Evolutionary conservation across 108 stramenopile genomes (phyloP), one percentile per base, ranked within the genome.

Genomic region (Cyclotella cryptica): DNA sequence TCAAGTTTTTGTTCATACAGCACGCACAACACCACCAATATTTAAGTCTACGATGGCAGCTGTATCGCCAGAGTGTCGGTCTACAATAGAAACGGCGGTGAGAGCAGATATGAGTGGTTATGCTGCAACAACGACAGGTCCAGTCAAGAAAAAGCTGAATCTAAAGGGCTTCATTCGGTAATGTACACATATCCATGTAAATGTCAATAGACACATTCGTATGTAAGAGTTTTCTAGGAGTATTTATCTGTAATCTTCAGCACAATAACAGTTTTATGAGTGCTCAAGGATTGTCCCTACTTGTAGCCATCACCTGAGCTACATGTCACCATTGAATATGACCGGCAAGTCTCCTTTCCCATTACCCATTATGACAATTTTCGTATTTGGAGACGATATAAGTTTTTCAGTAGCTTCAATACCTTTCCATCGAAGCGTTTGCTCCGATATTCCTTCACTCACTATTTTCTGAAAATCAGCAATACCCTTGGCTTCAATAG

Each of bases 41-140:
- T 96, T 96, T 82, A 96, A 93, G 70, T 79, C 83, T 26, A 78
- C 89, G 41, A 75, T 95, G 82, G 35, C 80, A 29, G 41, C 70
- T 0, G 75, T 87, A 47, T 41, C 85, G 26, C 84, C 83, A 22
- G 85, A 87, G 11, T 88, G 88, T 52, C 79, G 92, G 43, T 79
- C 79, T 26, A 68, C 89, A 26, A 80, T 96, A 57, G 92, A 96
- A 68, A 79, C 83, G 71, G 88, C 95, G 35, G 90, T 96, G 7
- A 88, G 95, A 39, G 92, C 88, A 17, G 95, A 96, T 65, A 92
- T 96, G 92, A 91, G 79, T 66, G 95, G 92, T 5, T 96, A 96
- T 72, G 88, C 74, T 7, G 69, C 70, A 18, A 66, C 60, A 19
- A 58, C 72, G 43, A 53, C 40, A 18, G 87, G 87, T 11, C 78